Percentiles rank a stretch among this genome's conserved stretches.
These are phyloP conservation scores for Adansonia madagascariensis DNA, from an alignment of 441 rosid genomes.

Conservation along the genomic window DNA sequence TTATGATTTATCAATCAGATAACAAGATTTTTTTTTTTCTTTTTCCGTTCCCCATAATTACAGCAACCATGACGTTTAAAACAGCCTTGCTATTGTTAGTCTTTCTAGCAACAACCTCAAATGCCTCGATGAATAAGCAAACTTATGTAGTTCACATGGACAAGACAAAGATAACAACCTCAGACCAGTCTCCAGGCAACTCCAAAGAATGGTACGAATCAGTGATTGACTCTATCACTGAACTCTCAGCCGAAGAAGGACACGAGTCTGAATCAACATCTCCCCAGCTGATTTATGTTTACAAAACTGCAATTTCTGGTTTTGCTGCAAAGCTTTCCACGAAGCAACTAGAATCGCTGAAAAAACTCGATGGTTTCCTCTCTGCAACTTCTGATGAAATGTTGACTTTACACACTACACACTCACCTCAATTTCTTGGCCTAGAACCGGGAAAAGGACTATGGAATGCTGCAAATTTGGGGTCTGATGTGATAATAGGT, in stretches of 20 bases:
- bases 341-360: conserved; percentile 53
- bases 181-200: conserved; percentile 32
- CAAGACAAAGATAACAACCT: conserved; percentile 42
- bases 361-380: conserved; percentile 55
- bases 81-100: conserved; percentile 35
- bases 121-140: conserved; percentile 43
- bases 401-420: conserved; percentile 59
- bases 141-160: conserved; percentile 75
- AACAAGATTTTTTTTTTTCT: not conserved
- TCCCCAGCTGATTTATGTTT: conserved; percentile 57
- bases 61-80: conserved; percentile 39
- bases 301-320: conserved; percentile 49
- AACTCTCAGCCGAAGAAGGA: conserved; percentile 36
- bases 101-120: conserved; percentile 20
- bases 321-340: conserved; percentile 70
- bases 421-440: conserved; percentile 62
- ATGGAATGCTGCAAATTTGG: conserved; percentile 43
- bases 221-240: conserved; percentile 40
- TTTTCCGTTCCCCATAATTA: not conserved
- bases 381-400: conserved; percentile 70
- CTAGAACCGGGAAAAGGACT: conserved; percentile 49
- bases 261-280: conserved; percentile 24
- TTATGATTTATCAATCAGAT: not conserved
- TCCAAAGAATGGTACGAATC: conserved; percentile 42
- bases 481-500: conserved; percentile 61